phyloP scores from a whole-genome alignment of 805 yeast species.

The Ogataea pini region DNA sequence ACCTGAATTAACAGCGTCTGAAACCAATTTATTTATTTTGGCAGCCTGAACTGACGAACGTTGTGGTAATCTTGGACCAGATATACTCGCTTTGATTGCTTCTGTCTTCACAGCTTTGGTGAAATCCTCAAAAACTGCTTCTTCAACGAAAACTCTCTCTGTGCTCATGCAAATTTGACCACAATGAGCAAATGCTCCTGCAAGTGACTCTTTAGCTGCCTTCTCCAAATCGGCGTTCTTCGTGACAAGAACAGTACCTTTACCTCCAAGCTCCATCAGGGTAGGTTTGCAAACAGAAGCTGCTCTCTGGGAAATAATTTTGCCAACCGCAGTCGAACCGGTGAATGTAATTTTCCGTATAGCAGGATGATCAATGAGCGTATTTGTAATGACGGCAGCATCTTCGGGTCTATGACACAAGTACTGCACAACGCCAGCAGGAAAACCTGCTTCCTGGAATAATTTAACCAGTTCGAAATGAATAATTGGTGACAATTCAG shows the following conservation, averaged over 20 bases:
- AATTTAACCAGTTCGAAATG: constrained; percentile 9
- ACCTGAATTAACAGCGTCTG: constrained; percentile 39
- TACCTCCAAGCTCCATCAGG: constrained; percentile 85
- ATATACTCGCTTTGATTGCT: constrained; percentile 40
- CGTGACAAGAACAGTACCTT: constrained; percentile 75
- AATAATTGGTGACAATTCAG: constrained; percentile 9
- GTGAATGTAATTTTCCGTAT: constrained; percentile 70
- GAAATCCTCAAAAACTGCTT: constrained; percentile 51
- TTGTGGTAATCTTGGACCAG: constrained; percentile 14
- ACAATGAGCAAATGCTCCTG: constrained; percentile 70
- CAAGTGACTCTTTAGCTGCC: constrained; percentile 58
- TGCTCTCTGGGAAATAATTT: constrained; percentile 73
- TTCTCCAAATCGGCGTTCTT: constrained; percentile 39
- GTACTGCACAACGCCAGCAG: constrained; percentile 10
- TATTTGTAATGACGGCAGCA: constrained; percentile 3
- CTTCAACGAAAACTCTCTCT: constrained; percentile 71
- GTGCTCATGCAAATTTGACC: constrained; percentile 88
- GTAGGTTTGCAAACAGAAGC: constrained; percentile 82
- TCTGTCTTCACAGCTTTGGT: constrained; percentile 34
- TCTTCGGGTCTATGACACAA: constrained; percentile 8
- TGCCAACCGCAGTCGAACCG: constrained; percentile 78
- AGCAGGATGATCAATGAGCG: constrained; percentile 17
- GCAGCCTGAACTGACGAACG: constrained; percentile 6
- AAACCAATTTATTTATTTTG: constrained; percentile 25
- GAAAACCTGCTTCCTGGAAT: constrained; percentile 9